Evolutionary conservation across 2,329 filamentous ascomycete species (phyloP).

Genomic region (Neonectria hederae): DNA sequence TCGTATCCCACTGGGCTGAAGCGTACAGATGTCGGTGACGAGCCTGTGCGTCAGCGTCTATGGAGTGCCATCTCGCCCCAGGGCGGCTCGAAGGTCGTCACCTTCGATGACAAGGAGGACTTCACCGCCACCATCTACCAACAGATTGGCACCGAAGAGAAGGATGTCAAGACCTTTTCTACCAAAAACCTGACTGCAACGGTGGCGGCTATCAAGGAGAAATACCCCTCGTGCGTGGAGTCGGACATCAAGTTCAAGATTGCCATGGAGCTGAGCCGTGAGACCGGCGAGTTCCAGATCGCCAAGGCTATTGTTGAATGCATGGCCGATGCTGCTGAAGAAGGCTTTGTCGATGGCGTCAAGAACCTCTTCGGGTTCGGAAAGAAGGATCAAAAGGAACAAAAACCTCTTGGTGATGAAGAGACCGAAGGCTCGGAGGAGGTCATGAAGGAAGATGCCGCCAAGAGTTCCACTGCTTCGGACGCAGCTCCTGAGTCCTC

Average conservation of each 20-base stretch:
- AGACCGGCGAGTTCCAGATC: slow-evolving; percentile 84
- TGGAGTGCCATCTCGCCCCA: slow-evolving; percentile 82
- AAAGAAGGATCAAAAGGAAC: slow-evolving; percentile 82
- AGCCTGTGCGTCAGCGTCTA: slow-evolving; percentile 81
- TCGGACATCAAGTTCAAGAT: slow-evolving; percentile 84
- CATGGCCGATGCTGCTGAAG: slow-evolving; percentile 80
- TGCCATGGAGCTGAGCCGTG: slow-evolving; percentile 73
- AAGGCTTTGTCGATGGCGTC: slow-evolving; percentile 88
- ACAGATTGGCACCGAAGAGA: slow-evolving; percentile 67
- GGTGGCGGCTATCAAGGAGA: slow-evolving; percentile 79
- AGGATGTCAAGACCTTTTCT: slow-evolving; percentile 71
- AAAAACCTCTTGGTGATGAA: slow-evolving; percentile 71
- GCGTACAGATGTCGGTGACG: slow-evolving; percentile 74
- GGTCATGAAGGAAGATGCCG: slow-evolving; percentile 53
- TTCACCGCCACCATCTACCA: slow-evolving; percentile 85
- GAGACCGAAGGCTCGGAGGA: slow-evolving; percentile 51
- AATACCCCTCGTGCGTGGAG: slow-evolving; percentile 76
- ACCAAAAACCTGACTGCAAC: slow-evolving; percentile 89
- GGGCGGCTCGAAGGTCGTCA: slow-evolving; percentile 82
- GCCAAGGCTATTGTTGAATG: slow-evolving; percentile 82
- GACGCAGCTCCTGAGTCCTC: slow-evolving; percentile 39
- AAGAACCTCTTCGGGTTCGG: slow-evolving; percentile 97
- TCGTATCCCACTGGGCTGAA: slow-evolving; percentile 79
- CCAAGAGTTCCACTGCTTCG: slow-evolving; percentile 42
- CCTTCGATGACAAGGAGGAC: slow-evolving; percentile 83